Evolutionary conservation across 2,329 filamentous ascomycete genomes (phyloP).

Genomic region (Nemania sp.): DNA sequence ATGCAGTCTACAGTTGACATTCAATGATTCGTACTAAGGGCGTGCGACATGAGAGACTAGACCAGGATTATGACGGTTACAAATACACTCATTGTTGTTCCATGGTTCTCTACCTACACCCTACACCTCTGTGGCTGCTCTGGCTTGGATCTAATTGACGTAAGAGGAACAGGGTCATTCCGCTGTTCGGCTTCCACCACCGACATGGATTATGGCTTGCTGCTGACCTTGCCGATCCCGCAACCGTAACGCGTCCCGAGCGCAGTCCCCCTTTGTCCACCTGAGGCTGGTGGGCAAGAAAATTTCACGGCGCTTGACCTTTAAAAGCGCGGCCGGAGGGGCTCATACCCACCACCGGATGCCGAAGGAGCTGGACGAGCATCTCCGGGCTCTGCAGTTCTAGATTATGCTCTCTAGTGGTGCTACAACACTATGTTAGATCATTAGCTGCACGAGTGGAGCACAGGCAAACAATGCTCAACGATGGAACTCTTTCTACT

Average conservation of each 20-base stretch:
- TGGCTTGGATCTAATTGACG: constrained; percentile 28
- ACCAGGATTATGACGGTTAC: constrained; percentile 9
- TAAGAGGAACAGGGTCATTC: constrained; percentile 30
- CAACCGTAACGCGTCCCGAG: neutral
- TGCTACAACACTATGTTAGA: too few species aligned
- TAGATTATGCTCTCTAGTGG: too few species aligned
- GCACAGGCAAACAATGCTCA: too few species aligned
- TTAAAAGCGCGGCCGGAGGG: constrained; percentile 25
- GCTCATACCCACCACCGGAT: constrained; percentile 9
- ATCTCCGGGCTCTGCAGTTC: constrained; percentile 4
- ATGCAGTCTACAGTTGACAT: too few species aligned
- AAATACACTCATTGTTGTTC: too few species aligned
- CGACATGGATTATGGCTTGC: constrained; percentile 3
- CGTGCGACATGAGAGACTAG: constrained; percentile 8
- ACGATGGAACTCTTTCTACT: too few species aligned
- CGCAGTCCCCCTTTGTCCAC: neutral
- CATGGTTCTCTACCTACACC: too few species aligned
- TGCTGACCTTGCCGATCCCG: neutral
- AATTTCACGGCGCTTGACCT: constrained; percentile 29
- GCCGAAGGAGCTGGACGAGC: constrained; percentile 6
- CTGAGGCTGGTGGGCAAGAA: neutral
- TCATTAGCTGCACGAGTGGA: too few species aligned
- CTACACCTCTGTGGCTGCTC: too few species aligned
- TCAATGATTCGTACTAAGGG: too few species aligned
- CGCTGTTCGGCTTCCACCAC: constrained; percentile 27